Conservation (phyloP, 176 grass and related monocot species). For the Lolium multiflorum region DNA sequence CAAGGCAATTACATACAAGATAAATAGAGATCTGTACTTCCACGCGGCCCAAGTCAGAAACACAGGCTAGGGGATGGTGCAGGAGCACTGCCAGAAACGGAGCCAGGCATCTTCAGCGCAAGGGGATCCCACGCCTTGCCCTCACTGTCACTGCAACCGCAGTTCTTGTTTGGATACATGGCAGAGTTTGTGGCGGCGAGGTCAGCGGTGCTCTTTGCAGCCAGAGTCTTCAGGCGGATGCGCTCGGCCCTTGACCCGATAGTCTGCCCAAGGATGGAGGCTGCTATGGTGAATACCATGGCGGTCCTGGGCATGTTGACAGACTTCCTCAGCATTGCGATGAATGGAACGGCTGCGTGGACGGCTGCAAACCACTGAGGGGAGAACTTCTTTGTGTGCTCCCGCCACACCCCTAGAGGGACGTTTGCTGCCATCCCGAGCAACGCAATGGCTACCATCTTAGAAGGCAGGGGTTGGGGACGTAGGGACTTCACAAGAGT, state of each 20-base stretch:
- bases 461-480: constrained; percentile 77
- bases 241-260: constrained; percentile 87
- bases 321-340: constrained; percentile 93
- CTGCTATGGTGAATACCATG: constrained; percentile 90
- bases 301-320: constrained; percentile 89
- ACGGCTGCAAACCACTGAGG: constrained; percentile 90
- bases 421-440: constrained; percentile 92
- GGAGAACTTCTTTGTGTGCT: constrained; percentile 93
- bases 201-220: constrained; percentile 15
- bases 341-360: constrained; percentile 85
- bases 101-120: constrained; percentile 35
- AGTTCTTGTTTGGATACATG: constrained; percentile 46
- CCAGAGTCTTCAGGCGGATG: constrained; percentile 59
- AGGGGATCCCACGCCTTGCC: constrained; percentile 71
- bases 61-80: constrained; percentile 59
- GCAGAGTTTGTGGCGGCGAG: not conserved
- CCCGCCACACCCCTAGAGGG: constrained; percentile 92
- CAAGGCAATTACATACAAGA: constrained; percentile 46
- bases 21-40: not conserved
- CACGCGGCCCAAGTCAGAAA: constrained; percentile 31
- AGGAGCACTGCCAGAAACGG: constrained; percentile 10
- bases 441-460: constrained; percentile 86
- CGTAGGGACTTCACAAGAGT: constrained; percentile 84
- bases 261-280: constrained; percentile 92
- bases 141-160: constrained; percentile 47